Conservation (phyloP, 2,329 filamentous ascomycete species). For the Purpureocillium lavendulum region DNA sequence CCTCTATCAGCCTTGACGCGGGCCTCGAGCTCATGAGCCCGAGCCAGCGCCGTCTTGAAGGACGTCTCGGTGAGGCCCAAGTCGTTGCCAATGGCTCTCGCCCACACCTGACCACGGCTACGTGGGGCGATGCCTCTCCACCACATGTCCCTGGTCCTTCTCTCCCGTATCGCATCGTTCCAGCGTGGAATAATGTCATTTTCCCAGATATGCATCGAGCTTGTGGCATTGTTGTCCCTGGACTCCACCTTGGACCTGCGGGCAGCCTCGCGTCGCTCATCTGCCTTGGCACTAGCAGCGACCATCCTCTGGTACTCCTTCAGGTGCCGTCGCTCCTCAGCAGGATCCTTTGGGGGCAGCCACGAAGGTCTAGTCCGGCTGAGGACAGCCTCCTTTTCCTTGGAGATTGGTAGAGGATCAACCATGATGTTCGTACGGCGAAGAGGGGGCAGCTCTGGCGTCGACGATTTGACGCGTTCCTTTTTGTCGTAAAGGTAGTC, state of each 20-base stretch:
- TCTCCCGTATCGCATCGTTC: slow-evolving; percentile 60
- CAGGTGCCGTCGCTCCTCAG: slow-evolving; percentile 83
- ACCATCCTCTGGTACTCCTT: slow-evolving; percentile 83
- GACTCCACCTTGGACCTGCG: slow-evolving; percentile 41
- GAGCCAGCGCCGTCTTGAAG: slow-evolving; percentile 60
- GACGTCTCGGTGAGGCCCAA: slow-evolving; percentile 58
- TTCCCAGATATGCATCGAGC: slow-evolving; percentile 61
- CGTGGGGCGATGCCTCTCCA: slow-evolving; percentile 71
- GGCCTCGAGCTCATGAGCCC: slow-evolving; percentile 55
- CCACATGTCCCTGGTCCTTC: slow-evolving; percentile 67
- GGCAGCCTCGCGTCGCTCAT: slow-evolving; percentile 48
- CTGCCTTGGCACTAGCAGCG: slow-evolving; percentile 51
- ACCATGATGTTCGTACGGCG: slow-evolving; percentile 74
- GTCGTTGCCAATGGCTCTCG: slow-evolving; percentile 64
- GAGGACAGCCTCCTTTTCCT: slow-evolving; percentile 78
- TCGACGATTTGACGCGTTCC: slow-evolving; percentile 53
- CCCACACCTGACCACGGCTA: slow-evolving; percentile 62
- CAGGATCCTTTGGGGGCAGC: slow-evolving; percentile 80
- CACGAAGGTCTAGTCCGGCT: slow-evolving; percentile 75
- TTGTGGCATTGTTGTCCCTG: slow-evolving; percentile 46
- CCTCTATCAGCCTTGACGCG: slow-evolving; percentile 43
- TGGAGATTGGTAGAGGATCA: slow-evolving; percentile 74
- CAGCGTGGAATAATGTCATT: slow-evolving; percentile 69
- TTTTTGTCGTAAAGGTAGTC: slow-evolving; percentile 32
- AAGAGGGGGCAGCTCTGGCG: slow-evolving; percentile 61